Evolutionary conservation across 2,329 filamentous ascomycete genomes (phyloP), one percentile per base, ranked within the genome.

Genomic region (Curvularia eragrostidis): DNA sequence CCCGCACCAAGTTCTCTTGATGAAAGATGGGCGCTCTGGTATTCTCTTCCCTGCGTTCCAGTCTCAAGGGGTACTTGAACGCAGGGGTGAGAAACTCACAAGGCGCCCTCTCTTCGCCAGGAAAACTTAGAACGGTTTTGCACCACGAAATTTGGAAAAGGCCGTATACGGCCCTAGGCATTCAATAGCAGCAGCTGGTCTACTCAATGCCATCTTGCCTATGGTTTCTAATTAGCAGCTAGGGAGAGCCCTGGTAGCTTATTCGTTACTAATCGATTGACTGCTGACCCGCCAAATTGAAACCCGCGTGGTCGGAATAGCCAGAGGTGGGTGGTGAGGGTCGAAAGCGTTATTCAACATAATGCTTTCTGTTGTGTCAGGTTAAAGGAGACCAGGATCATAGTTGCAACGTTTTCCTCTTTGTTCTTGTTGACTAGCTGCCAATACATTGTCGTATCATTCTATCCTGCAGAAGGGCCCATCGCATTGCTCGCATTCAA

Each of bases 1-100:
- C 18, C 39, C 24, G 30, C 12, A 10, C 18, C 30, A 48, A 23
- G 21, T 49, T 19, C 30, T 24, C 38, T 46, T 26, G 19, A 48
- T 19, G 38, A 54, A 30, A 13, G 18, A 9, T 21, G 21, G 55
- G 38, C 50, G 23, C 10, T 36, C 39, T 2, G 19, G 43, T 39
- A 15, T 30, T n/a, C 49, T 54, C 36, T 34, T 46, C 28, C 8
- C 18, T 54, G 50, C 50, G 30, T 44, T 43, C 48, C 12, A 9
- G 9, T 23, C 26, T 44, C 38, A 5, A 7, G 2, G 10, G 28
- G 38, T 21, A 12, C 30, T 54, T 15, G 23, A 44, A 53, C 44
- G 44, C 55, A 54, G 21, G 6, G 50, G 2, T 19, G 30, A 56
- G 18, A 30, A 13, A 2, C 13, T 36, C 43, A 6, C 15, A 7